These are phyloP conservation scores for Oryza glaberrima DNA, from an alignment of 176 grass and related monocot species.

Conservation along the genomic window DNA sequence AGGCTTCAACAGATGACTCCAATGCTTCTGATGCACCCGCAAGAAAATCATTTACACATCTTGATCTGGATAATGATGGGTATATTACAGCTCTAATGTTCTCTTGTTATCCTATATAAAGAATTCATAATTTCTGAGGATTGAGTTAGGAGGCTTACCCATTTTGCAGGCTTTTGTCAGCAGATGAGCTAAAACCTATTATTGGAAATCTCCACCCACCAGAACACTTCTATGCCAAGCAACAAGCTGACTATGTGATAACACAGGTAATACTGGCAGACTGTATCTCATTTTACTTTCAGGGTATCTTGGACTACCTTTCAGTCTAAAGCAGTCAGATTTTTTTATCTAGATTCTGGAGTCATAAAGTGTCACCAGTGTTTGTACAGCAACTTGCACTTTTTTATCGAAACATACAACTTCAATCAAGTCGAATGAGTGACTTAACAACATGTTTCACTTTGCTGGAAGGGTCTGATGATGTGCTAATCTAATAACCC, in stretches of 20 bases:
- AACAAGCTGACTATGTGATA: constrained; percentile 91
- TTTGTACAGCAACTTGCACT: constrained; percentile 18
- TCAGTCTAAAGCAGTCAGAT: constrained; percentile 10
- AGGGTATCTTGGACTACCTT: constrained; percentile 1
- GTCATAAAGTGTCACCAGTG: background rate
- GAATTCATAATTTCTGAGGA: constrained; percentile 13
- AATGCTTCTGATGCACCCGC: constrained; percentile 70
- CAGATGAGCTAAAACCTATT: constrained; percentile 71
- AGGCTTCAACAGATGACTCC: constrained; percentile 53
- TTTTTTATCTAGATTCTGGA: background rate
- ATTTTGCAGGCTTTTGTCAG: constrained; percentile 78
- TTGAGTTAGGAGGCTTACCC: constrained; percentile 12
- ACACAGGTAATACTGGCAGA: constrained; percentile 60
- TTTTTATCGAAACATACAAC: constrained; percentile 7
- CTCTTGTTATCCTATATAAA: constrained; percentile 27
- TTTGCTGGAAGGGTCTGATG: background rate
- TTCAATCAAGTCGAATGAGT: constrained; percentile 29
- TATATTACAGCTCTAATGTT: constrained; percentile 47
- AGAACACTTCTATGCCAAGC: constrained; percentile 85
- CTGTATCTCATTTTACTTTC: background rate
- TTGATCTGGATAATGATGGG: constrained; percentile 91
- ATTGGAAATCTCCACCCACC: constrained; percentile 81
- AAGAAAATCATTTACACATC: constrained; percentile 83
- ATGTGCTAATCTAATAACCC: constrained; percentile 6
- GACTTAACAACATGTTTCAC: background rate